A percentile compares a stretch with the other conserved stretches of the same genome.
Conservation (phyloP, 129 eudicot species). For the Escallonia herrerae region DNA sequence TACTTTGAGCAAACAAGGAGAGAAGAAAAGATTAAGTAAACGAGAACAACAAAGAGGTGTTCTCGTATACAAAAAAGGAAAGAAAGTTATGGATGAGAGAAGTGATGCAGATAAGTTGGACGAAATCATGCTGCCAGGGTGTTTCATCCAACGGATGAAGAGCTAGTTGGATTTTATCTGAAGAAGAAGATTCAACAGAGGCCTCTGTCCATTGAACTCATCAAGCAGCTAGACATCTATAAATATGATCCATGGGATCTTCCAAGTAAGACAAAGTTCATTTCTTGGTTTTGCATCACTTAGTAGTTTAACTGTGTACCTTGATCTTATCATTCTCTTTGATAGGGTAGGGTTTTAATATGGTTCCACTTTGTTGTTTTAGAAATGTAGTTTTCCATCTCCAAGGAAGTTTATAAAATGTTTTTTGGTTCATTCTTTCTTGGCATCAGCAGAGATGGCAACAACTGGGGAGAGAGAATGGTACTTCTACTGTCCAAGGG, state of each 20-base stretch:
- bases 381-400: too few species aligned
- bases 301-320: neutral
- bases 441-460: slow-evolving; percentile 50
- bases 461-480: slow-evolving; percentile 93
- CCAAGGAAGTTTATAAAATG: neutral
- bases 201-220: slow-evolving; percentile 88
- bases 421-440: neutral
- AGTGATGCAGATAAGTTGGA: slow-evolving; percentile 43
- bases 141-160: slow-evolving; percentile 96
- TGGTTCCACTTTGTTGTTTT: too few species aligned
- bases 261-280: slow-evolving; percentile 56
- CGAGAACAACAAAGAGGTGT: too few species aligned
- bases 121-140: slow-evolving; percentile 88
- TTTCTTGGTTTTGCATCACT: neutral
- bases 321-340: neutral
- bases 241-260: slow-evolving; percentile 99
- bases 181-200: slow-evolving; percentile 75
- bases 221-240: slow-evolving; percentile 82
- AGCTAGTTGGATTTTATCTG: slow-evolving; percentile 90
- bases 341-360: too few species aligned
- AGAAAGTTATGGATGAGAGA: slow-evolving; percentile 43
- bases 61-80: too few species aligned
- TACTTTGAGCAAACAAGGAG: slow-evolving; percentile 1
- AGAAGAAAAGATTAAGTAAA: neutral
- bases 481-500: slow-evolving; percentile 96